phyloP scores from a whole-genome alignment of 1,284 basidiomycete genomes.

The Ganoderma leucocontextum region DNA sequence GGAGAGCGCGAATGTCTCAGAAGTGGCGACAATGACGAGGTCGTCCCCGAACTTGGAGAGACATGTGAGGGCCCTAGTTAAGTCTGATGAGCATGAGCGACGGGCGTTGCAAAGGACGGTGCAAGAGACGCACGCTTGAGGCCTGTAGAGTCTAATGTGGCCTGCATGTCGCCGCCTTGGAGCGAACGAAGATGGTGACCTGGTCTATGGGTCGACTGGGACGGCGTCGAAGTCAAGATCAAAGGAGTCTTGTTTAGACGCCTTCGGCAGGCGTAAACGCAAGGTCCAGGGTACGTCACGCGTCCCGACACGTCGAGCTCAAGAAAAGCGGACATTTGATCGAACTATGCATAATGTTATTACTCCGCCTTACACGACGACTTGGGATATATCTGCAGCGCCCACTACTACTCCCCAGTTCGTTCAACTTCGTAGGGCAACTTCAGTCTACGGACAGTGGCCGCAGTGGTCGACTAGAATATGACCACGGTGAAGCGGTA shows the following conservation, averaged over 20 bases:
- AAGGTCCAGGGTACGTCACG: not conserved
- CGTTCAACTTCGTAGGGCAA: not conserved
- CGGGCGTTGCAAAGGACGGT: conserved; percentile 18
- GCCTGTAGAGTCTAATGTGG: conserved; percentile 51
- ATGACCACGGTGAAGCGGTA: not conserved
- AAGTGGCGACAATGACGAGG: conserved; percentile 69
- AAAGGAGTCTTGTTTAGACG: conserved; percentile 1
- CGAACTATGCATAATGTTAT: too few species aligned
- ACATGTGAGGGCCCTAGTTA: conserved; percentile 76
- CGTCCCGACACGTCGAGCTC: not conserved
- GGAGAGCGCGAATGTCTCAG: conserved; percentile 68
- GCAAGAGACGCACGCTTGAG: conserved; percentile 53
- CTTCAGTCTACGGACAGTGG: not conserved
- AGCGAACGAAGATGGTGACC: not conserved
- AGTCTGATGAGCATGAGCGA: conserved; percentile 53
- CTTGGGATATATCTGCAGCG: too few species aligned
- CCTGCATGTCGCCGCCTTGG: conserved; percentile 49
- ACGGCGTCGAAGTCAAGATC: not conserved
- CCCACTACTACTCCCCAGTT: not conserved
- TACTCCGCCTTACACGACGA: too few species aligned
- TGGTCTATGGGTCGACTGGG: not conserved
- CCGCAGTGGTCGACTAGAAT: too few species aligned
- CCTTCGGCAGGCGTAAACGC: not conserved
- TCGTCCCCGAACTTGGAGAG: conserved; percentile 84
- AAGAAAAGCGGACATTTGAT: not conserved